Evolutionary conservation across 257 asterid species (phyloP), one percentile per base, ranked within the genome.

Genomic region (Gentiana straminea): DNA sequence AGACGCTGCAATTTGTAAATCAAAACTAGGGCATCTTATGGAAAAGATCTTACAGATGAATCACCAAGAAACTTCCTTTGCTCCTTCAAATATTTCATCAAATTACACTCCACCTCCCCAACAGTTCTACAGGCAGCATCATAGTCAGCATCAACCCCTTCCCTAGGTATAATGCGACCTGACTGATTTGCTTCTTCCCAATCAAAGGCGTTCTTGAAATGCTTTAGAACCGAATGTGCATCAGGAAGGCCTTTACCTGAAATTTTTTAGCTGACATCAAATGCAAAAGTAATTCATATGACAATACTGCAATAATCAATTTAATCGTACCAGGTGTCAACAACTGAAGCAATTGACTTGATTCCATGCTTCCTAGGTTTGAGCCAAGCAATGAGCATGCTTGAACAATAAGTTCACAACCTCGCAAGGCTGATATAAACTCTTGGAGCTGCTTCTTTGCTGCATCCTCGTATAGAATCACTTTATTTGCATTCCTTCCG

Each of bases 401-500:
- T 63, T 69, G 69, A 65, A 53, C 58, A 89, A 87, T 80, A 62
- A 70, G 64, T 67, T 81, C 94, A 68, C 97, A 91, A 58, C 98
- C 98, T 59, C 90, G 94, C 48, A 91, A 75, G 67, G 82, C 88
- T 55, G 94, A 79, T 70, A 85, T 79, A 73, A 91, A 87, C 84
- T 91, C 94, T 61, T 85, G 95, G 57, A 91, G 90, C 79, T 77
- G 81, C 76, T 85, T 91, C 77, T 79, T 91, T 55, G 95, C 54
- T 33, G 97, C 95, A 75, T 91, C 97, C 73, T 91, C 98, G 35
- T 87, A 91, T 33, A 91, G 74, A 57, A 77, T 73, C 57, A 91
- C 98, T 75, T 85, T 91, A 70, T 74, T 83, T 57, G 97, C 86
- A 66, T 87, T 87, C 77, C 98, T 83, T 63, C 97, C 98, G 71